phyloP scores from a whole-genome alignment of 306 rosid genomes.

The Ormosia semicastrata region DNA sequence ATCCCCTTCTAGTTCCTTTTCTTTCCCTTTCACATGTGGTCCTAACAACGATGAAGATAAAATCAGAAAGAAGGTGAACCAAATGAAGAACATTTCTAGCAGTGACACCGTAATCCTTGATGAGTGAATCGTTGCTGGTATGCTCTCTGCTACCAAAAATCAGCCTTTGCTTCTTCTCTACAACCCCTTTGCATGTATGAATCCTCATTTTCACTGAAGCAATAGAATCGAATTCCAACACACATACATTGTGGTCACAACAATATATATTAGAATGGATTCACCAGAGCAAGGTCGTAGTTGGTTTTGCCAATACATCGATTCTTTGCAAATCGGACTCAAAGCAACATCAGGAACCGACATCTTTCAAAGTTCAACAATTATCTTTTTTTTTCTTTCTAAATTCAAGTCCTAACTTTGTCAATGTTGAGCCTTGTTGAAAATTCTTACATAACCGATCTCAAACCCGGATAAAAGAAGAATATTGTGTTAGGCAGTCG shows the following conservation, averaged over 20 bases:
- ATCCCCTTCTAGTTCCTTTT: too few relatives aligned
- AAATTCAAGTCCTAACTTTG: constrained; percentile 27
- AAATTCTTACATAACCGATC: too few relatives aligned
- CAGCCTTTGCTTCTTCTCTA: constrained; percentile 54
- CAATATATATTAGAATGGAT: constrained; percentile 50
- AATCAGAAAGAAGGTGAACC: constrained; percentile 69
- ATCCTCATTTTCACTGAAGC: constrained; percentile 68
- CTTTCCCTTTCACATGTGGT: constrained; percentile 49
- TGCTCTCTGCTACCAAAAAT: constrained; percentile 62
- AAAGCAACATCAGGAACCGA: constrained; percentile 54
- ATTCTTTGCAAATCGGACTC: constrained; percentile 49
- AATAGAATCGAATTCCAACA: constrained; percentile 68
- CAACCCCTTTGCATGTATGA: constrained; percentile 57
- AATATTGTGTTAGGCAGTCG: too few relatives aligned
- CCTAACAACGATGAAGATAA: constrained; percentile 54
- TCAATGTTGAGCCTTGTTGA: too few relatives aligned
- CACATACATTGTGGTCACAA: constrained; percentile 55
- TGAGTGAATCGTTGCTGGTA: constrained; percentile 43
- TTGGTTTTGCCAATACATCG: constrained; percentile 30
- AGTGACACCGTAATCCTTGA: constrained; percentile 63
- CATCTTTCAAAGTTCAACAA: constrained; percentile 37
- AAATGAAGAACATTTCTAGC: constrained; percentile 60
- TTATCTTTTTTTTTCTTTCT: neutral
- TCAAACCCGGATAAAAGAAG: too few relatives aligned
- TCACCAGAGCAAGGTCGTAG: constrained; percentile 33